Conservation (phyloP, 2,329 filamentous ascomycete genomes). For the Tothia fuscella region DNA sequence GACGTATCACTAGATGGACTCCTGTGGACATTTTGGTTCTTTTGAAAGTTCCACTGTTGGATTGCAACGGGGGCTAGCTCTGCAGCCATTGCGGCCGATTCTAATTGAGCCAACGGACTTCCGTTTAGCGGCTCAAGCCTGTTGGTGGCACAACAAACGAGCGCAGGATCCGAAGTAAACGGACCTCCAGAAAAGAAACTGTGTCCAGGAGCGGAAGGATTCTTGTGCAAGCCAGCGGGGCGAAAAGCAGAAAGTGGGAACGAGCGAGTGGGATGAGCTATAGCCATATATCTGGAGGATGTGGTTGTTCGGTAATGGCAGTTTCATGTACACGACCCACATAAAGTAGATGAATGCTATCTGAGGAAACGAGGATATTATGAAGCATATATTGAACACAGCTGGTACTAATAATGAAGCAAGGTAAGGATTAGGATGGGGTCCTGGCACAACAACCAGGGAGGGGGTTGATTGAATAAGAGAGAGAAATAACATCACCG, state of each 20-base stretch:
- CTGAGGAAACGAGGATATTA: not conserved
- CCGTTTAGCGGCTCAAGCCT: not conserved
- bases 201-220: not conserved
- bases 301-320: not conserved
- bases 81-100: not conserved
- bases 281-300: constrained; percentile 1
- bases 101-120: not conserved
- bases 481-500: no score
- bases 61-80: not conserved
- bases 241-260: not conserved
- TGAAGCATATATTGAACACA: constrained; percentile 7
- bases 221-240: not conserved
- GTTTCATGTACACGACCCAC: constrained; percentile 3
- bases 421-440: no score
- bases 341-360: not conserved
- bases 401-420: constrained; percentile 1
- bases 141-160: not conserved
- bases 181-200: not conserved
- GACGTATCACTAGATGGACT: not conserved
- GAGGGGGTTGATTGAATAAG: no score
- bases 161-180: not conserved
- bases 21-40: not conserved
- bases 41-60: constrained; percentile 1
- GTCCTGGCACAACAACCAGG: no score
- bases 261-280: not conserved